These are phyloP conservation scores for Colletotrichum sublineola DNA, from an alignment of 2,329 filamentous ascomycete species.

Conservation along the genomic window DNA sequence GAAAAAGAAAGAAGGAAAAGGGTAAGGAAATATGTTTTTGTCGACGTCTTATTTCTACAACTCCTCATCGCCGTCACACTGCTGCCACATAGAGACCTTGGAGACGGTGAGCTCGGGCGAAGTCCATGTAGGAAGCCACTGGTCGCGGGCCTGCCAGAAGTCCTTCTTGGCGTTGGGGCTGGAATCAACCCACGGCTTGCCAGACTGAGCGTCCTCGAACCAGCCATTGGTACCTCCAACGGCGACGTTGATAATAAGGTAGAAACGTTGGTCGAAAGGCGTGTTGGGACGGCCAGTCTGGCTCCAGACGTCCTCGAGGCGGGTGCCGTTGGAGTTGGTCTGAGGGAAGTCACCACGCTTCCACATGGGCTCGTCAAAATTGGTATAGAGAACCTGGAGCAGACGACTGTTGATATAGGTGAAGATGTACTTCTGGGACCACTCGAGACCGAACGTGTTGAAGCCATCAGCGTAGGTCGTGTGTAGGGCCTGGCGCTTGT, in stretches of 20 bases:
- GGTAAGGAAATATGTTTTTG: neutral
- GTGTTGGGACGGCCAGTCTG: conserved; percentile 71
- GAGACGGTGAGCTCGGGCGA: conserved; percentile 76
- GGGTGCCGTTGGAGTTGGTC: conserved; percentile 74
- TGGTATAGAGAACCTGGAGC: conserved; percentile 83
- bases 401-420: conserved; percentile 87
- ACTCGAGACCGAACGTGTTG: conserved; percentile 87
- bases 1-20: neutral
- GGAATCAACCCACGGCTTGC: conserved; percentile 84
- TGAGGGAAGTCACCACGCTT: conserved; percentile 76
- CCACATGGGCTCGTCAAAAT: conserved; percentile 78
- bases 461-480: conserved; percentile 77
- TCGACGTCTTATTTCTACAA: conserved; percentile 48
- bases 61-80: conserved; percentile 73
- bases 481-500: conserved; percentile 80
- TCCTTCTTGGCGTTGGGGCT: conserved; percentile 77
- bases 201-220: conserved; percentile 79
- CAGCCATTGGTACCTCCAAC: conserved; percentile 86
- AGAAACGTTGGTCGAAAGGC: conserved; percentile 83
- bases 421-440: conserved; percentile 90
- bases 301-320: conserved; percentile 74
- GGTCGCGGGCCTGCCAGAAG: conserved; percentile 78
- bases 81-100: conserved; percentile 78
- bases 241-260: conserved; percentile 80
- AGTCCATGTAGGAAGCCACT: conserved; percentile 81